Evolutionary conservation across 352 stramenopile species (phyloP), one percentile per base, ranked within the genome.

Genomic region (Halophytophthora batemanensis): DNA sequence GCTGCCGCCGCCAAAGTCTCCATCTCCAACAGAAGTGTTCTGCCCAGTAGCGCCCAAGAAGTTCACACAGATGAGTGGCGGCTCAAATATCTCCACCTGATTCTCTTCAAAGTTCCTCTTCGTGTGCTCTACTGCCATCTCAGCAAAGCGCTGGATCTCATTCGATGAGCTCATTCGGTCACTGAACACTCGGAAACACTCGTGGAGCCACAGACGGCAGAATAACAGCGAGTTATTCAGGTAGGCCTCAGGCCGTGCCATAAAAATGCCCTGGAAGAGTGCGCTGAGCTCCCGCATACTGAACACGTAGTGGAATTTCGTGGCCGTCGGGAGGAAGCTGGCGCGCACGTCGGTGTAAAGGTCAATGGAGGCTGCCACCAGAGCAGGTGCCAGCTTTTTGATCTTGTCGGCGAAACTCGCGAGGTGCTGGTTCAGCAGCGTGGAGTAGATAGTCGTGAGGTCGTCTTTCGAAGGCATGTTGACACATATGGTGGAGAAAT

Each of bases 301-400:
- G 64, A 98, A 98, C 2, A 95, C 74, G 48, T 98, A 97, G 57
- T 97, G 88, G 35, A 95, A 96, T 47, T 98, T 98, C 2, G 84
- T 77, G n/a, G 89, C 87, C 0, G 80, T 96, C 0, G 87, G 86
- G 1, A 97, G 48, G 56, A 98, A 98, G 15, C 82, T 85, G 3
- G 64, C 29, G 2, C 67, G 63, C 6, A 96, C 80, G 11, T 87
- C 77, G 1, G 63, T 57, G 43, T 95, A 92, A 33, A 97, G 46
- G 36, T 92, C 86, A 10, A 98, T 74, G 0, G 87, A 90, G 0
- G 87, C 91, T 2, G 84, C 71, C 2, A 96, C 63, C 17, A 98
- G 51, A 6, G 70, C 56, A 19, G 74, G 35, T 0, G 52, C 79
- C 7, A 91, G 62, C 15, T 79, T 81, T 48, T 90, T 90, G 41